Base-by-base conservation (phyloP, 176 grass and related monocot genomes). In the Oryza nivara region DNA sequence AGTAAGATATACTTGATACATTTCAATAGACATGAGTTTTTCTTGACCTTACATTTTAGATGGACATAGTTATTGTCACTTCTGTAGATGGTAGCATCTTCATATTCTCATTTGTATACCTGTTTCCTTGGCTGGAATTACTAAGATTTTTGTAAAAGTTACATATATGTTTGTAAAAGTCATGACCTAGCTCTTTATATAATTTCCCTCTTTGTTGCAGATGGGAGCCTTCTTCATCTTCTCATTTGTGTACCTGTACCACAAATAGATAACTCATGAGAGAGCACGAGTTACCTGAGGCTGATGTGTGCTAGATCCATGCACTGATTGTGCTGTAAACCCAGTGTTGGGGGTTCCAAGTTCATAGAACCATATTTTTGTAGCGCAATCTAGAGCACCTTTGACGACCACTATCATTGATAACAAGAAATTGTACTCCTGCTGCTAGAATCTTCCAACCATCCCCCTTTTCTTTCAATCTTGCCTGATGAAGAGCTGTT, bases 161-260 rank as follows among this genome's bases (percentile, higher is more conserved):
- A 36, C 0, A 36, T 36, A 36, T 36, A 36, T 36, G 35, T 36
- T 36, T 36, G 35, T 38, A 38, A 38, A 38, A 38, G 36, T 38
- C 36, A 38, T 80, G 60, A 9, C n/a, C 67, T 30, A 75, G 11
- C 23, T 47, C 58, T 70, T 88, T 56, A 83, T 5, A 77, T 73
- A 7, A 34, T 58, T 80, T 80, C 52, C 14, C 20, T 84, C 41
- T 49, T 76, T n/a, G 23, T 81, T 91, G 83, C 91, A 98, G 92
- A 99, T 99, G 97, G 97, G 80, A 36, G 97, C 88, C 67, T 99
- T 99, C 86, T 99, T 99, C 85, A 80, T 99, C 86, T 96, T 99
- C 92, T 96, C 97, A 10, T 43, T 96, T 43, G 93, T 89, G 22
- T 99, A 94, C 83, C 89, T 99, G 76, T 94, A 96, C 84, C 94